Base-by-base conservation (phyloP, 1,139 yeast species). In the Geotrichum siamense region DNA sequence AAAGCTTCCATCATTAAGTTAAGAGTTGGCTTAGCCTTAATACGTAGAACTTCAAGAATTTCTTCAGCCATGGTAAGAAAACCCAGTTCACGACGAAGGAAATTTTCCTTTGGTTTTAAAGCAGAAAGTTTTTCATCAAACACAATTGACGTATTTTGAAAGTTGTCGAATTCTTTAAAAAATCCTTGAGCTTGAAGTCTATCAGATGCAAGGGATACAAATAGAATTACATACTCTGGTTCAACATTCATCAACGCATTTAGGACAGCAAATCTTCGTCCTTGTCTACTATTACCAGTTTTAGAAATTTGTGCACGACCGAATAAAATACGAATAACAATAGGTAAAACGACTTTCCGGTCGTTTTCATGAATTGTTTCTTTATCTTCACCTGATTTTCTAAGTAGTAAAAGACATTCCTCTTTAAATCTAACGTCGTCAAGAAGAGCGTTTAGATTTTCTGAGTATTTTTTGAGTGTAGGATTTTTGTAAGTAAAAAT, bases 361-460 rank as follows among this genome's bases (percentile, higher is more conserved):
- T 89, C 96, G 5, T 69, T 70, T 12, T 68, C 70, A 52, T 82
- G 87, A 41, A 87, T 63, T 2, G 75, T 67, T 6, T 71, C 71
- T n/a, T 74, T 68, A n/a, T 72, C 77, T 4, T 62, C 66, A 2
- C 54, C 54, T 38, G 68, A 66, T 30, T 68, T 68, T 4, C 75
- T 66, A 29, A 85, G 66, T 38, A 91, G 71, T 28, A 74, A 75
- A 26, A 84, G 68, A 28, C 89, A 67, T 61, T 89, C 96, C 61
- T 93, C 98, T 49, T 86, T 77, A 65, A 86, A 89, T 20, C 81
- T 68, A 1, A 85, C 75, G 51, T 87, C 95, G 59, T 89, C 96
- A 25, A 91, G 67, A 47, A 93, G 65, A 53, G 83, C 87, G 43
- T 67, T 72, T 55, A 93, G 68, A 52, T 81, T 80, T 51, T 83